Evolutionary conservation across 768 basidiomycete species (phyloP).

Genomic region (Pleurotus pulmonarius): DNA sequence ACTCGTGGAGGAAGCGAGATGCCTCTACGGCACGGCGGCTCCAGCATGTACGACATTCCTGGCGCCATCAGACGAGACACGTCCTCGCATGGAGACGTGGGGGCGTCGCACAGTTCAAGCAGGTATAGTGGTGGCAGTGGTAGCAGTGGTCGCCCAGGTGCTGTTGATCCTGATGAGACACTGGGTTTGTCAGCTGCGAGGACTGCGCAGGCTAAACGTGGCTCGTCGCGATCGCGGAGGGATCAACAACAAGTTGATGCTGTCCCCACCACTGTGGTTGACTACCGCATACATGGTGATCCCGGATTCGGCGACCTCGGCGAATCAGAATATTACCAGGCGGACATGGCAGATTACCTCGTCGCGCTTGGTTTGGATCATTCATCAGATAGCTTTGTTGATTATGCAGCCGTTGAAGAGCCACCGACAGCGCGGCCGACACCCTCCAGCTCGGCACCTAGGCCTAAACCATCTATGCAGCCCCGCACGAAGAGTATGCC

Average conservation of each 20-base stretch:
- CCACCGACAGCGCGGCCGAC: not conserved
- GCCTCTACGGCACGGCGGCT: not conserved
- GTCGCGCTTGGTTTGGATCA: not conserved
- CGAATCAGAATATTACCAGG: not conserved
- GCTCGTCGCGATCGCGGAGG: constrained; percentile 1
- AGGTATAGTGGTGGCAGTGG: constrained; percentile 1
- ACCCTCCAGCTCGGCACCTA: constrained; percentile 9
- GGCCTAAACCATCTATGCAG: constrained; percentile 16
- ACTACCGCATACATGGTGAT: not conserved
- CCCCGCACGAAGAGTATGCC: constrained; percentile 55
- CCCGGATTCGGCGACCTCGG: not conserved
- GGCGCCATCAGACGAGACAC: constrained; percentile 1
- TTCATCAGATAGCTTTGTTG: constrained; percentile 18
- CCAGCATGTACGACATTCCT: constrained; percentile 3
- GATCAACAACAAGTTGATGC: not conserved
- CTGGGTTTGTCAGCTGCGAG: constrained; percentile 4
- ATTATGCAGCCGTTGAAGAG: constrained; percentile 13
- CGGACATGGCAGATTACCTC: not conserved
- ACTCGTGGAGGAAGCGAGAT: not conserved
- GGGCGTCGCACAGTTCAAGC: not conserved
- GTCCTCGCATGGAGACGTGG: constrained; percentile 1
- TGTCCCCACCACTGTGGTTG: not conserved
- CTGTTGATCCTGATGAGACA: not conserved
- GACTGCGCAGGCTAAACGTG: constrained; percentile 3
- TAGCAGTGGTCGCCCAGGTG: not conserved